These are phyloP conservation scores for Coemansia sp. DNA, from an alignment of 192 early-diverging fungal species.

Conservation along the genomic window DNA sequence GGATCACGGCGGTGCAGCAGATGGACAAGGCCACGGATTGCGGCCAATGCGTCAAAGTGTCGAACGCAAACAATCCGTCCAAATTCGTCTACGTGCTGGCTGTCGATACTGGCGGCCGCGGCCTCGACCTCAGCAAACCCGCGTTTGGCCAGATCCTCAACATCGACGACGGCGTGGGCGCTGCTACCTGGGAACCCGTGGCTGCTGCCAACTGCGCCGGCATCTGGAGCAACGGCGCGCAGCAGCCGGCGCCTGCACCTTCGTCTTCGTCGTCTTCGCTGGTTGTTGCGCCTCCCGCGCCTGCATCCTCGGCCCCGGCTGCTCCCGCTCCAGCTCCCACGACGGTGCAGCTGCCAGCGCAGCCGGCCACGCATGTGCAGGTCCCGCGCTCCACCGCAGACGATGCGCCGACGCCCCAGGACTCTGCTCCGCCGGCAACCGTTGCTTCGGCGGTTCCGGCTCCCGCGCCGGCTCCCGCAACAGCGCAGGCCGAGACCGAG, in stretches of 20 bases:
- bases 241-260: slow-evolving; percentile 9
- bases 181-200: slow-evolving; percentile 51
- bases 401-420: background rate
- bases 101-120: slow-evolving; percentile 57
- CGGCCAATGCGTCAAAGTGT: slow-evolving; percentile 57
- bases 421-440: background rate
- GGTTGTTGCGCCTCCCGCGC: background rate
- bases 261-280: background rate
- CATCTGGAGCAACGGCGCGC: slow-evolving; percentile 41
- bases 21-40: slow-evolving; percentile 52
- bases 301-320: background rate
- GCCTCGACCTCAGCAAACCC: slow-evolving; percentile 56
- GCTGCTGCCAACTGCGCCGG: slow-evolving; percentile 48
- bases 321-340: background rate
- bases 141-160: slow-evolving; percentile 55
- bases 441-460: background rate
- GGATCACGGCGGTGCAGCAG: slow-evolving; percentile 57
- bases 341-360: background rate
- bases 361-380: background rate
- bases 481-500: background rate
- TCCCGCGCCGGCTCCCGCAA: background rate
- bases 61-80: slow-evolving; percentile 39
- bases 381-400: background rate
- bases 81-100: slow-evolving; percentile 58
- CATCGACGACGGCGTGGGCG: slow-evolving; percentile 49